Evolutionary conservation across 176 grass and related monocot genomes (phyloP).

Genomic region (Avena atlantica): DNA sequence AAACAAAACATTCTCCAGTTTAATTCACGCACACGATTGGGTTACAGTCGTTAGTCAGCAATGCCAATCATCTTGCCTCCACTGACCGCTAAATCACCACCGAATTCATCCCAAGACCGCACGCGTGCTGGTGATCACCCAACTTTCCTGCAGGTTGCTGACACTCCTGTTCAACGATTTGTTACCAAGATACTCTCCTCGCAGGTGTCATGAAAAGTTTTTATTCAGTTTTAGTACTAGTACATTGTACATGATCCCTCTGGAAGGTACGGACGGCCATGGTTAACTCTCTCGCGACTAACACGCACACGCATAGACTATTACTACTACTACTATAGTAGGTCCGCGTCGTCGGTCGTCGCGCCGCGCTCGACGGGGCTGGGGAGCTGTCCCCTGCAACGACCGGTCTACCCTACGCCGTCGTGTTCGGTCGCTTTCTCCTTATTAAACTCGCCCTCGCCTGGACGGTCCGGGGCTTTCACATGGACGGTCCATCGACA

Average conservation of each 20-base stretch:
- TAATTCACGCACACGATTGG: neutral
- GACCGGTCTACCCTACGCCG: neutral
- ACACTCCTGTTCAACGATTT: neutral
- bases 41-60: neutral
- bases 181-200: neutral
- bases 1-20: too few relatives aligned
- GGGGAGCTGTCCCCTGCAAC: constrained; percentile 14
- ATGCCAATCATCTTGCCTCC: neutral
- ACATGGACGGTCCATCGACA: neutral
- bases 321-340: neutral
- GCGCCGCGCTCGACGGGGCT: neutral
- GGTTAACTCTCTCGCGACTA: neutral
- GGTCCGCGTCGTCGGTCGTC: neutral
- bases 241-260: neutral
- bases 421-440: constrained; percentile 36
- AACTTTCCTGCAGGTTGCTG: neutral
- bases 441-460: neutral
- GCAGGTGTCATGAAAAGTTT: neutral
- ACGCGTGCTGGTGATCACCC: neutral
- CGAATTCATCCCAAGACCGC: neutral
- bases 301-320: neutral
- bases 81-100: neutral
- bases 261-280: neutral
- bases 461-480: neutral
- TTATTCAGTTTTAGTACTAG: neutral